phyloP scores from a whole-genome alignment of 177 flowering plant species.

The Vitis hybrid region DNA sequence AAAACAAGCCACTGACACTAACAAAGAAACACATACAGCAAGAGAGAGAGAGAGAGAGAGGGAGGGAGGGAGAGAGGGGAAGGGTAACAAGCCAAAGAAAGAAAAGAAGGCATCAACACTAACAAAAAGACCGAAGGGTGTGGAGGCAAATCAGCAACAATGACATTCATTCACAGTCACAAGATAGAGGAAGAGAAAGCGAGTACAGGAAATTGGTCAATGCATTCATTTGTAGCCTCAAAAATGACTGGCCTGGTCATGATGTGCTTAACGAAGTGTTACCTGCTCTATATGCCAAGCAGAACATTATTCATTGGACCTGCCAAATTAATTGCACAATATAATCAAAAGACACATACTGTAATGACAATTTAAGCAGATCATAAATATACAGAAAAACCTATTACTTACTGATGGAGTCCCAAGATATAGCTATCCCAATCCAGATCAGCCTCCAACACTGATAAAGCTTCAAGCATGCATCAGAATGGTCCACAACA shows the following conservation, averaged over 20 bases:
- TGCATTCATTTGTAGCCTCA: not conserved
- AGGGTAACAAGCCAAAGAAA: too few relatives aligned
- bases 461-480: not conserved
- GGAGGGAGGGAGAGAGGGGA: too few relatives aligned
- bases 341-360: not conserved
- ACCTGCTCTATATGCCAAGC: constrained; percentile 1
- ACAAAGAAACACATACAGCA: too few relatives aligned
- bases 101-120: too few relatives aligned
- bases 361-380: not conserved
- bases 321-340: not conserved
- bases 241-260: not conserved
- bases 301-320: not conserved
- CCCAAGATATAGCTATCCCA: not conserved
- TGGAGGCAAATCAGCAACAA: too few relatives aligned
- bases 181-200: not conserved
- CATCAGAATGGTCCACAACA: too few relatives aligned
- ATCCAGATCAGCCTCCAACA: not conserved
- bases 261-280: not conserved
- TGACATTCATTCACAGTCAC: too few relatives aligned
- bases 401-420: not conserved
- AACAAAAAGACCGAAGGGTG: too few relatives aligned
- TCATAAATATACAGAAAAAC: not conserved
- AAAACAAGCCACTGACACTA: too few relatives aligned
- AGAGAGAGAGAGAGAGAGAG: too few relatives aligned
- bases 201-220: not conserved